Evolutionary conservation across 2,329 filamentous ascomycete genomes (phyloP), one percentile per base, ranked within the genome.

Genomic region (Emmonsia crescens): DNA sequence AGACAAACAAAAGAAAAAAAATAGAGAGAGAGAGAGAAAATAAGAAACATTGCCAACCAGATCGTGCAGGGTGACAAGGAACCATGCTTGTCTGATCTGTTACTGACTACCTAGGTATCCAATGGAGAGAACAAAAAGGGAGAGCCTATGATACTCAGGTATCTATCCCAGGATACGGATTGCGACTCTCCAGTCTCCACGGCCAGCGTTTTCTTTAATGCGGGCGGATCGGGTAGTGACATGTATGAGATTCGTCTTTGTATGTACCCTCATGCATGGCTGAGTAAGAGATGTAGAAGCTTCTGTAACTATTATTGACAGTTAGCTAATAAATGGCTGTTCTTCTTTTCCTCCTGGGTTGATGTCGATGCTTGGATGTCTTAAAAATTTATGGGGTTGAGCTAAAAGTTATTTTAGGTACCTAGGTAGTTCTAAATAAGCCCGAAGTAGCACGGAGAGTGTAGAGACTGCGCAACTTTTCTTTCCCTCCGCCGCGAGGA

Each of bases 21-120:
- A 24, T 24, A 24, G 2, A 5, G n/a, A 24, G 5, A n/a, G n/a
- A n/a, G n/a, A 14, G 36, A 38, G 36, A 21, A 38, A 21, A 54
- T 24, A 52, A 33, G 49, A 52, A 52, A 52, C 49, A 52, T 33
- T 29, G 5, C 49, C 49, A 52, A 52, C 29, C 49, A 52, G 27
- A 52, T 33, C 27, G 29, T 52, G 49, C 49, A 52, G 49, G 49
- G 27, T 31, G 27, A 33, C 49, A 52, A 52, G 29, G 49, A 51
- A 51, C 16, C 42, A 16, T 46, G 42, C 44, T 48, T 48, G 44
- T 24, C 44, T 48, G 44, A 27, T 27, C 44, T 27, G 21, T 48
- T 3, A 48, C 10, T 74, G 75, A 5, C n/a, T n/a, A 24, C 9
- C n/a, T n/a, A n/a, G n/a, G n/a, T 21, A 27, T 48, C 44, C 21